These are phyloP conservation scores for Lepidium campestre DNA, from an alignment of 441 rosid genomes.

Conservation along the genomic window DNA sequence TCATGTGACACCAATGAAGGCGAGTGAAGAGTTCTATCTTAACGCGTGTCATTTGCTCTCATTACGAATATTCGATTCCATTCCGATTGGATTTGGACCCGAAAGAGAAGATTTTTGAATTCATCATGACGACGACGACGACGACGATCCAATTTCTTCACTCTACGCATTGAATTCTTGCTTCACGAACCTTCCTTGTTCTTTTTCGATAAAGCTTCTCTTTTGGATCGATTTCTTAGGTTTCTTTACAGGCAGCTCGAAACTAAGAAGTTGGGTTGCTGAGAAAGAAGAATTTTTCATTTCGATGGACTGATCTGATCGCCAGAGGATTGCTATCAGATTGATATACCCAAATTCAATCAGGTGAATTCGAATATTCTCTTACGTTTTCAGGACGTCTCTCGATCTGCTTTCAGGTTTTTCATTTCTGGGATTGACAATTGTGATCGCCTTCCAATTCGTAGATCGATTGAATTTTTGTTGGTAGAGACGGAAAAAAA, in stretches of 20 bases:
- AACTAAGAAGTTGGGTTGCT: not conserved
- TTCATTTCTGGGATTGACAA: not conserved
- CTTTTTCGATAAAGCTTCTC: slow-evolving; percentile 7
- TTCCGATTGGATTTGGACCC: slow-evolving; percentile 7
- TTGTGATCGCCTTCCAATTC: not conserved
- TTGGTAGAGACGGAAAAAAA: not conserved
- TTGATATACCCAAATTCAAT: not conserved
- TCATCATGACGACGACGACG: slow-evolving; percentile 11
- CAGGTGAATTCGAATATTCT: not conserved
- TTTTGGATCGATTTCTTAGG: not conserved
- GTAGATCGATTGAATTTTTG: not conserved
- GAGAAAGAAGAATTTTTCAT: not conserved
- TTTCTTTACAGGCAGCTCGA: not conserved
- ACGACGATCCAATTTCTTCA: not conserved
- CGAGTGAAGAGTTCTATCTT: slow-evolving; percentile 4
- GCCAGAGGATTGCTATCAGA: not conserved
- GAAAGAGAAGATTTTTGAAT: not conserved
- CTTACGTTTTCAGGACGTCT: not conserved
- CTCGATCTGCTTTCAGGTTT: slow-evolving; percentile 3
- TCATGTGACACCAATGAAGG: not conserved
- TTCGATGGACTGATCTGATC: not conserved
- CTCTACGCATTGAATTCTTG: not conserved
- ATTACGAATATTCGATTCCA: slow-evolving; percentile 9
- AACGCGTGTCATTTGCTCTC: slow-evolving; percentile 22
- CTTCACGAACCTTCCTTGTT: not conserved